These are phyloP conservation scores for Bipolaris victoriae DNA, from an alignment of 2,329 filamentous ascomycete species.

Conservation along the genomic window DNA sequence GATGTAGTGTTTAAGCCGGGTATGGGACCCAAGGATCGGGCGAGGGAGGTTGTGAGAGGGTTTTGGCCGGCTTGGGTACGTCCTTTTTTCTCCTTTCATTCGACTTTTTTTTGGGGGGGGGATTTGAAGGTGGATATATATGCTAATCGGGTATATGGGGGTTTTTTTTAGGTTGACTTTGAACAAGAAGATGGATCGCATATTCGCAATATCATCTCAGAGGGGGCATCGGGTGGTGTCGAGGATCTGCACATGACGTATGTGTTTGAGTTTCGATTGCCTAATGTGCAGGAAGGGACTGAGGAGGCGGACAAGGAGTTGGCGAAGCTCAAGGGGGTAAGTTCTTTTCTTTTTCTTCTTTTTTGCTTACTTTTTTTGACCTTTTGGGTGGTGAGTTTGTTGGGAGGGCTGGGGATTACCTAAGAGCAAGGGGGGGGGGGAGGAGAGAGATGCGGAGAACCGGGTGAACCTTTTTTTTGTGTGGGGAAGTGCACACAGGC, in stretches of 20 bases:
- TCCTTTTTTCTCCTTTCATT: neutral
- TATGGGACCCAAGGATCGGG: conserved; percentile 32
- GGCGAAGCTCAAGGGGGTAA: conserved; percentile 34
- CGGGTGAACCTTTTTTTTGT: too few relatives aligned
- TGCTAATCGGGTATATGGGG: too few relatives aligned
- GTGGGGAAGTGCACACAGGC: neutral
- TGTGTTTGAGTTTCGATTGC: conserved; percentile 52
- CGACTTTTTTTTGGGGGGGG: too few relatives aligned
- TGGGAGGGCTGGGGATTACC: too few relatives aligned
- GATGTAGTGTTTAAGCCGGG: conserved; percentile 51
- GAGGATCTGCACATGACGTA: conserved; percentile 55
- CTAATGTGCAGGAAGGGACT: conserved; percentile 44
- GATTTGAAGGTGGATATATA: too few relatives aligned
- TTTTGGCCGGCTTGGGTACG: conserved; percentile 51
- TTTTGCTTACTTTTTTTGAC: too few relatives aligned
- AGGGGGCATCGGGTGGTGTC: conserved; percentile 43
- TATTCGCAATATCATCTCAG: conserved; percentile 54
- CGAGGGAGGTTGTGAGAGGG: conserved; percentile 49
- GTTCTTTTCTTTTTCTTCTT: conserved; percentile 1
- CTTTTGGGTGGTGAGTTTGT: neutral
- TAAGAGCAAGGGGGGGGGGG: too few relatives aligned
- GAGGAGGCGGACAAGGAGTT: conserved; percentile 41
- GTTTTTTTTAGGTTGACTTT: conserved; percentile 50
- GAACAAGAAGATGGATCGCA: conserved; percentile 51
- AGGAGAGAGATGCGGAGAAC: too few relatives aligned